Base-by-base conservation (phyloP, 805 yeast genomes). In the Zygosaccharomyces siamensis region DNA sequence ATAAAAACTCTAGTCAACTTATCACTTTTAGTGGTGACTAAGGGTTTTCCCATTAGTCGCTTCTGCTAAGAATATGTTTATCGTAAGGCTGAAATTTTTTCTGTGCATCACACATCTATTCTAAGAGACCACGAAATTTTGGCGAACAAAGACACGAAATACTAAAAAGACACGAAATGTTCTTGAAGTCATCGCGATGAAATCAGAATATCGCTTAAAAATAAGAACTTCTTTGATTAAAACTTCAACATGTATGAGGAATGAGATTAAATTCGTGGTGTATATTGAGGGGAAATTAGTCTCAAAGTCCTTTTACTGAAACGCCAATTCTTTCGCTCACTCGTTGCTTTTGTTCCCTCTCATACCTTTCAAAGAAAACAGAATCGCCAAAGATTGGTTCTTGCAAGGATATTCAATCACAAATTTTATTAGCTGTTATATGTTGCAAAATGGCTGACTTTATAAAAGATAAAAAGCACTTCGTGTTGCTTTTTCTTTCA, bases 141-240 rank as follows among this genome's bases (percentile, higher is more conserved):
- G 44, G 44, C 44, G 44, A 41, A 7, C 27, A 4, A 24, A 16
- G 24, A 39, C 23, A 30, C 44, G 44, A 41, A 41, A n/a, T 41
- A 11, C 27, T 14, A 16, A n/a, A 39, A 39, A 21, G 24, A 41
- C 44, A 33, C 44, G 44, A 41, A 41, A 41, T 20, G n/a, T 16
- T 11, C 36, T 20, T 11, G 21, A 31, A 24, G 16, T 41, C 16
- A 16, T 39, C 36, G 44, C 44, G 44, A 41, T 41, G 44, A 28
- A 33, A 18, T 30, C 16, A 30, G 20, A 33, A 16, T 18, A 33
- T 14, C 20, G 5, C 21, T 7, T n/a, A 7, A 32, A 14, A 10
- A 33, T 20, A 33, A 33, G 37, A 33, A 7, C 21, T 33, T n/a
- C 11, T 33, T 14, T 14, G 21, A 33, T 33, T 33, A 33, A 33